Base-by-base conservation (phyloP, 2,329 filamentous ascomycete genomes). In the Grosmannia serpens region DNA sequence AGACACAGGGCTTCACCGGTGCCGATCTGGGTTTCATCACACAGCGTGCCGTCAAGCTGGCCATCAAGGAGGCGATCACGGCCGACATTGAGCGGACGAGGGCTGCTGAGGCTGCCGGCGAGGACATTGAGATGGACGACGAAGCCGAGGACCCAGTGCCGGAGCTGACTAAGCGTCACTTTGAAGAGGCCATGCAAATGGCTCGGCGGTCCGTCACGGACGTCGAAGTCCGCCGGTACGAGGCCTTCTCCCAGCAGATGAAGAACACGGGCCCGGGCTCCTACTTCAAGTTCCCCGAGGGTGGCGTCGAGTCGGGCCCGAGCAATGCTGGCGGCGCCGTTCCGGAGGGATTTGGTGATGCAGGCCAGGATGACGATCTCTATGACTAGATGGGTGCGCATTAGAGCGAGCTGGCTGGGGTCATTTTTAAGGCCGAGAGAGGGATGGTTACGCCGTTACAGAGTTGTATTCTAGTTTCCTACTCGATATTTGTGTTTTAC, bases 1-100 rank as follows among this genome's bases (percentile, higher is more conserved):
- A 95, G 82, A 99, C 94, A 7, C 91, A 99, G 77, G 94, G 94
- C 63, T 99, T 97, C 84, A 97, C 94, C 59, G 94, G 94, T 91
- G 94, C 94, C 70, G 94, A 99, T 88, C 83, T 99, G 72, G 94
- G 94, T 63, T 99, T 97, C 79, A 91, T 99, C 71, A 96, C 94
- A 27, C 94, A 99, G 79, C 91, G 94, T 73, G 94, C 94, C 57
- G 94, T 96, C 80, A 99, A 99, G 85, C 86, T 97, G 69, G 94
- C 94, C 67, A 99, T 99, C 79, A 99, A 99, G 83, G 87, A 99
- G 78, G 86, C 92, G 33, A 99, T 99, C 67, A 79, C 85, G 22
- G 71, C 81, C 53, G 92, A 97, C 62, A 97, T 99, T 66, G 89
- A 95, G 76, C 88, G 89, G 66, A 80, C 81, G 70, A 96, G 95